phyloP scores from a whole-genome alignment of 148 eudicot genomes.

The Rhododendron mucronatum region DNA sequence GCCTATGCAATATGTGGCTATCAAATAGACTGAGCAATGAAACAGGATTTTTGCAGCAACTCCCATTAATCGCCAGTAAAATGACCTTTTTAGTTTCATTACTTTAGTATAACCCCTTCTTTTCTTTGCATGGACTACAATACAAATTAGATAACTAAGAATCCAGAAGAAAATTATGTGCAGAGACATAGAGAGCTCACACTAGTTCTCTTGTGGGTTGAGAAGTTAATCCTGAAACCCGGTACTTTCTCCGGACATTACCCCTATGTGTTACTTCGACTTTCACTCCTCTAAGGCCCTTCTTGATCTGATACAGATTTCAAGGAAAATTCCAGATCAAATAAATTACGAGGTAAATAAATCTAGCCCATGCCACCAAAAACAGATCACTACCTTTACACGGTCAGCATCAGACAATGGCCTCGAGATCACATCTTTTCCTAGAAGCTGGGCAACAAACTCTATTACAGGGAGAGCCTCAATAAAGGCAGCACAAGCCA shows the following conservation, averaged over 20 bases:
- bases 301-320: slow-evolving; percentile 41
- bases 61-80: neutral
- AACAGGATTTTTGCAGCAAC: neutral
- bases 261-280: slow-evolving; percentile 74
- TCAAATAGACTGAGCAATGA: neutral
- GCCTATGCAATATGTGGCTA: neutral
- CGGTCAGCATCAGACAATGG: slow-evolving; percentile 63
- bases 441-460: slow-evolving; percentile 57
- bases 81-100: neutral
- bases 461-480: slow-evolving; percentile 69
- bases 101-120: neutral
- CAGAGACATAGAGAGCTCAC: slow-evolving; percentile 27
- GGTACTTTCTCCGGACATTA: slow-evolving; percentile 61
- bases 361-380: neutral
- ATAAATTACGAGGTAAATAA: neutral
- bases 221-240: slow-evolving; percentile 65
- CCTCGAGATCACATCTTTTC: slow-evolving; percentile 59
- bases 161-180: neutral
- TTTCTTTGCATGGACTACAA: neutral
- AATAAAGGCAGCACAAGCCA: slow-evolving; percentile 69
- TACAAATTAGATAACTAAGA: neutral
- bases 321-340: neutral
- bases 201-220: slow-evolving; percentile 72
- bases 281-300: slow-evolving; percentile 68
- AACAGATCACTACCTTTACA: slow-evolving; percentile 41